phyloP scores from a whole-genome alignment of 1,139 yeast genomes.

The Debaryomycetaceae sp. region DNA sequence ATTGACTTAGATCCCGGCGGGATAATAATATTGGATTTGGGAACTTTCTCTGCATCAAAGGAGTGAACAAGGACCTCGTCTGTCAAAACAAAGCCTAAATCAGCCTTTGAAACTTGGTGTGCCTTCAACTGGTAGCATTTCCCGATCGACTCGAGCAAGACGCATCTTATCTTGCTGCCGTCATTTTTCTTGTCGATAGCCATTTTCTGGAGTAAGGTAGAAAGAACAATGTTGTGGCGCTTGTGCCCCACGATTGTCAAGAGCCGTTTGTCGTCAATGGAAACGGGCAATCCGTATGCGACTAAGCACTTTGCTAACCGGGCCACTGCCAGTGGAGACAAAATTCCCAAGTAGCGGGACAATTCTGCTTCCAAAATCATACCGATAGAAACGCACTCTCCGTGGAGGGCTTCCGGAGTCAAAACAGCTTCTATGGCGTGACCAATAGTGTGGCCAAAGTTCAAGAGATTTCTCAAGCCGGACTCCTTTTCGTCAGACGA shows the following conservation, averaged over 20 bases:
- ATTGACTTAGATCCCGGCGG: slow-evolving; percentile 99
- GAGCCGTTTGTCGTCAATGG: slow-evolving; percentile 57
- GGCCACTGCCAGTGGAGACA: slow-evolving; percentile 91
- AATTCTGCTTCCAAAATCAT: slow-evolving; percentile 92
- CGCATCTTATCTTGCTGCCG: slow-evolving; percentile 82
- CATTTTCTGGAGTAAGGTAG: slow-evolving; percentile 70
- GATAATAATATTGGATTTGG: slow-evolving; percentile 38
- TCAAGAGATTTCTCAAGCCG: slow-evolving; percentile 80
- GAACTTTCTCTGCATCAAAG: slow-evolving; percentile 27
- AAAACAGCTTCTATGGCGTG: slow-evolving; percentile 96
- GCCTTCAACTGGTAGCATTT: slow-evolving; percentile 84
- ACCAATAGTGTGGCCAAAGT: slow-evolving; percentile 96
- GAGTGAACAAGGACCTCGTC: slow-evolving; percentile 66
- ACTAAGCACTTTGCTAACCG: slow-evolving; percentile 72
- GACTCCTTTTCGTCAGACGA: slow-evolving; percentile 93
- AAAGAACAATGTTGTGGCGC: slow-evolving; percentile 53
- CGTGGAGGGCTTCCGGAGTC: slow-evolving; percentile 93
- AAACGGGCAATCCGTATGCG: slow-evolving; percentile 78
- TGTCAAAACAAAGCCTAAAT: slow-evolving; percentile 73
- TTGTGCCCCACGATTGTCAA: slow-evolving; percentile 59
- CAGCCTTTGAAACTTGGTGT: slow-evolving; percentile 69
- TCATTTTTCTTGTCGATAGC: slow-evolving; percentile 94
- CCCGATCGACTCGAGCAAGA: slow-evolving; percentile 75
- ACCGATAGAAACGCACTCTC: slow-evolving; percentile 96
- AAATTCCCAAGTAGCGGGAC: slow-evolving; percentile 77